Evolutionary conservation across 2,329 filamentous ascomycete species (phyloP).

Genomic region (Tolypocladium inflatum): DNA sequence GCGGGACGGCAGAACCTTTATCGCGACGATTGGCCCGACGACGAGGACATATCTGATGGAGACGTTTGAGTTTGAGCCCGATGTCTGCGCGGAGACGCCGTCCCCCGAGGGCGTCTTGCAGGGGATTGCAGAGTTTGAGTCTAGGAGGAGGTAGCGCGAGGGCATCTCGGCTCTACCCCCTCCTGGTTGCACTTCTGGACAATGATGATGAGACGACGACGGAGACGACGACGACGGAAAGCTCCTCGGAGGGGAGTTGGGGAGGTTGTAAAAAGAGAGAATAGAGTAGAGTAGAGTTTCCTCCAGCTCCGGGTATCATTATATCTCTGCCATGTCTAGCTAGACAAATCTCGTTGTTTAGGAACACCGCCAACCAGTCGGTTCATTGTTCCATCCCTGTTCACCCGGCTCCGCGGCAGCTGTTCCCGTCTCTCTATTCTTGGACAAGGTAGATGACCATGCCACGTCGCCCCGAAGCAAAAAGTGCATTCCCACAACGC

Average conservation of each 20-base stretch:
- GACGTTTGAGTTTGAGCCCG: constrained; percentile 57
- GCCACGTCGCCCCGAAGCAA: background rate
- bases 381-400: background rate
- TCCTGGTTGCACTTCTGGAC: background rate
- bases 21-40: constrained; percentile 90
- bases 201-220: background rate
- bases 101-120: constrained; percentile 69
- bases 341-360: background rate
- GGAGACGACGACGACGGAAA: background rate
- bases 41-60: constrained; percentile 65
- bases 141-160: background rate
- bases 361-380: background rate
- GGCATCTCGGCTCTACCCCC: background rate
- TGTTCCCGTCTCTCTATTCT: background rate
- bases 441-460: background rate
- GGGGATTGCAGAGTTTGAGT: constrained; percentile 42
- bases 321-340: background rate
- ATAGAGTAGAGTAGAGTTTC: background rate
- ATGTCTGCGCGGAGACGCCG: constrained; percentile 74
- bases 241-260: no score
- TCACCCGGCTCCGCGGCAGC: background rate
- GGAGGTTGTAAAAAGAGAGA: background rate
- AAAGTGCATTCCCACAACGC: background rate
- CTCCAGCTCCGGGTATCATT: background rate
- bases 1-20: constrained; percentile 39